These are phyloP conservation scores for Lactifluus piperatus DNA, from an alignment of 768 basidiomycete species.

Conservation along the genomic window DNA sequence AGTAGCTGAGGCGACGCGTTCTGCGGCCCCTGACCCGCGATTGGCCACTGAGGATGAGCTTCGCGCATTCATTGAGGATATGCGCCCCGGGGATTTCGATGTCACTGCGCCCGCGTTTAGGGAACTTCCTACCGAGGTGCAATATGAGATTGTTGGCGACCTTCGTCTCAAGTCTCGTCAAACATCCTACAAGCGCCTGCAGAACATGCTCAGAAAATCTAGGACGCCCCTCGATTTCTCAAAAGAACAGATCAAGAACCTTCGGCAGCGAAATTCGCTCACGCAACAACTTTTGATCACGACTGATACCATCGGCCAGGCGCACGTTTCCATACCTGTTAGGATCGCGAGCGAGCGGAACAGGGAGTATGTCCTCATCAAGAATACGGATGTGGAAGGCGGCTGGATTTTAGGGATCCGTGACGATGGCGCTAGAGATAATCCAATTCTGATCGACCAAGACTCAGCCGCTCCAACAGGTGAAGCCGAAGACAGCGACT, in stretches of 20 bases:
- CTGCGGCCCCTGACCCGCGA: conserved; percentile 72
- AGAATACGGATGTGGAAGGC: conserved; percentile 78
- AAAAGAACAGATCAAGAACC: conserved; percentile 87
- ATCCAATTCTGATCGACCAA: conserved; percentile 81
- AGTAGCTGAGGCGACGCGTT: conserved; percentile 52
- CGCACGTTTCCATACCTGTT: conserved; percentile 82
- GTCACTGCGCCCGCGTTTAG: conserved; percentile 83
- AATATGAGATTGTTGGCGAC: conserved; percentile 98
- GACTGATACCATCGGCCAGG: conserved; percentile 87
- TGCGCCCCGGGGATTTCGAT: conserved; percentile 94
- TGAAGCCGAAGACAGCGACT: conserved; percentile 29
- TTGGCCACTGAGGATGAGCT: conserved; percentile 96
- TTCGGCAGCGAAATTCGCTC: conserved; percentile 80
- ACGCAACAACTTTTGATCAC: conserved; percentile 91
- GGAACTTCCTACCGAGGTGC: conserved; percentile 89
- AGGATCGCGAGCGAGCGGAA: conserved; percentile 94
- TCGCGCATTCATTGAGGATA: conserved; percentile 87
- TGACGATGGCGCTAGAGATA: conserved; percentile 74
- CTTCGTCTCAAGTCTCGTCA: conserved; percentile 90
- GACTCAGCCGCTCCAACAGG: conserved; percentile 32
- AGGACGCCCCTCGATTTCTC: conserved; percentile 91
- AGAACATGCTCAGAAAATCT: conserved; percentile 78
- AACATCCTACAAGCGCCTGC: conserved; percentile 83
- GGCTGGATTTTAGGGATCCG: conserved; percentile 94
- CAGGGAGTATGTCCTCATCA: conserved; percentile 88